A percentile compares a stretch with the other conserved stretches of the same genome.
Conservation (phyloP, 2,329 filamentous ascomycete species). For the Capronia americana region DNA sequence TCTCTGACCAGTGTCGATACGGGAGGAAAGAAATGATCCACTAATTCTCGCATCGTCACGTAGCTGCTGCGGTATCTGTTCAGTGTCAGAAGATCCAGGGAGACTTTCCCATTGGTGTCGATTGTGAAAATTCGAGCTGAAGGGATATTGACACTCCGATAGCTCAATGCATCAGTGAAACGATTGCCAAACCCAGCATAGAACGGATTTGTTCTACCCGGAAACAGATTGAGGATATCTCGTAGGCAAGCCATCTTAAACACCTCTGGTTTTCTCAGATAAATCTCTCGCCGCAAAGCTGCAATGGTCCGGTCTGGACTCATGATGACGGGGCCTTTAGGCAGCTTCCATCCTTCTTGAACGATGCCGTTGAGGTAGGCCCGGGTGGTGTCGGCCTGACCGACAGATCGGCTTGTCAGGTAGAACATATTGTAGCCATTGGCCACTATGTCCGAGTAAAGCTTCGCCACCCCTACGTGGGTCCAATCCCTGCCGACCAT, state of each 20-base stretch:
- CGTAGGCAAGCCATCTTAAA: conserved; percentile 99
- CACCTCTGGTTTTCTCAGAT: conserved; percentile 93
- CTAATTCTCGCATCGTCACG: conserved; percentile 93
- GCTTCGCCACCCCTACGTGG: conserved; percentile 91
- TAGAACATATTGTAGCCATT: conserved; percentile 99
- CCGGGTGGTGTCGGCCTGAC: conserved; percentile 87
- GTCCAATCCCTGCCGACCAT: conserved; percentile 99
- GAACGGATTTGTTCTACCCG: conserved; percentile 78
- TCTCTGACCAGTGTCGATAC: conserved; percentile 84
- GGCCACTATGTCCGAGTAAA: conserved; percentile 92
- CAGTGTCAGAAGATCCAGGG: conserved; percentile 83
- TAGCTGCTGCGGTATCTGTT: conserved; percentile 98
- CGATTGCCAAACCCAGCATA: conserved; percentile 98
- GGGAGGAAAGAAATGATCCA: conserved; percentile 97
- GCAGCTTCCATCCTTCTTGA: conserved; percentile 85
- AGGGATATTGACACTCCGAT: conserved; percentile 94
- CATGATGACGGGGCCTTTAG: conserved; percentile 90
- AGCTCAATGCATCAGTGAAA: conserved; percentile 93
- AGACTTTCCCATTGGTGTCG: conserved; percentile 96
- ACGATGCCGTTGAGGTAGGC: conserved; percentile 87
- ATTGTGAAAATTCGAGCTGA: conserved; percentile 96
- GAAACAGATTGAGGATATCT: conserved; percentile 90
- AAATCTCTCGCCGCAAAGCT: conserved; percentile 87
- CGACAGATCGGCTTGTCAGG: conserved; percentile 89
- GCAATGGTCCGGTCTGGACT: conserved; percentile 95